Conservation (phyloP, 495 filamentous ascomycete genomes). For the Penicillium taxi region DNA sequence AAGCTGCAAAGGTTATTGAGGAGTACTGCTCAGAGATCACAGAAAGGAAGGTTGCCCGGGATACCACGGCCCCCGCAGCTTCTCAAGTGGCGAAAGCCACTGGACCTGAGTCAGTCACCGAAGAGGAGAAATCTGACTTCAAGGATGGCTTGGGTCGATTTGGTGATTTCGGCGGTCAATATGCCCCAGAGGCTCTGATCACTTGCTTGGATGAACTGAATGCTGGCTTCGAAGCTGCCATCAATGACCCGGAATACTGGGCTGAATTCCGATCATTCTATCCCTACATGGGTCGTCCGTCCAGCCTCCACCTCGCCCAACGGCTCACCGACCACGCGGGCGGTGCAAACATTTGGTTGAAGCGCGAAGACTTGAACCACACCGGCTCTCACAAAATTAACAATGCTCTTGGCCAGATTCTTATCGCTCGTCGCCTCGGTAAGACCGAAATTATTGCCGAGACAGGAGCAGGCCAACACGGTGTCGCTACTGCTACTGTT, state of each 20-base stretch:
- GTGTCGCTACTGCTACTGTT: conserved; percentile 90
- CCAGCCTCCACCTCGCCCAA: conserved; percentile 44
- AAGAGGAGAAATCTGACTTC: neutral
- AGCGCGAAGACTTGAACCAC: conserved; percentile 91
- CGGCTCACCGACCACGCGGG: conserved; percentile 81
- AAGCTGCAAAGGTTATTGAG: conserved; percentile 16
- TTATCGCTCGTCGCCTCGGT: conserved; percentile 73
- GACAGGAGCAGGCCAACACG: conserved; percentile 95
- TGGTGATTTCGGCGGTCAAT: conserved; percentile 5
- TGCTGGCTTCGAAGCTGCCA: neutral
- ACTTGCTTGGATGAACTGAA: conserved; percentile 1
- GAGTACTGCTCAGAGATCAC: conserved; percentile 2
- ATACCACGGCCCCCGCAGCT: neutral
- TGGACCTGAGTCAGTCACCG: no score
- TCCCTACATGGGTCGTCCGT: conserved; percentile 1
- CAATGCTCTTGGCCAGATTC: conserved; percentile 85
- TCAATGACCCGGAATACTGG: conserved; percentile 2
- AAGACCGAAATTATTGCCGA: conserved; percentile 96
- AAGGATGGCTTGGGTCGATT: conserved; percentile 1
- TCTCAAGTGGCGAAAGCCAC: no score
- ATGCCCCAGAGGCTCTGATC: conserved; percentile 2
- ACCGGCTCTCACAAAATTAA: conserved; percentile 91
- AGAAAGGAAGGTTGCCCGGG: neutral
- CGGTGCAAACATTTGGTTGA: conserved; percentile 93
- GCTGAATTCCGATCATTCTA: conserved; percentile 1